Evolutionary conservation across 768 basidiomycete genomes (phyloP).

Genomic region (Trametopsis cervina): DNA sequence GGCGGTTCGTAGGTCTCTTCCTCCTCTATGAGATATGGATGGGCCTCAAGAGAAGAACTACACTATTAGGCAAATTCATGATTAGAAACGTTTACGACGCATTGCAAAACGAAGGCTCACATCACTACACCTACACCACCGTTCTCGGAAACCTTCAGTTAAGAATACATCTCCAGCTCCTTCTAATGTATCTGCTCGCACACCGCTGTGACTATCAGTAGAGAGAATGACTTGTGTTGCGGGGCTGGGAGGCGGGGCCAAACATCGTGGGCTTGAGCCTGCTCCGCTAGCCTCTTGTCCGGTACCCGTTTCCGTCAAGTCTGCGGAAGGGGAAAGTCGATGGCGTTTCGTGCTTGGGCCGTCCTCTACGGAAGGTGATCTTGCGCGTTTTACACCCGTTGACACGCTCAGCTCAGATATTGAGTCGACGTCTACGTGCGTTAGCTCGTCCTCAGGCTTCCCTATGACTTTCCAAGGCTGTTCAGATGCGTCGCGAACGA

Average conservation of each 20-base stretch:
- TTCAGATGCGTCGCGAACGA: slow-evolving; percentile 42
- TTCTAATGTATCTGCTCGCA: slow-evolving; percentile 22
- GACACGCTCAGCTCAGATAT: not conserved
- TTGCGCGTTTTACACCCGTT: slow-evolving; percentile 37
- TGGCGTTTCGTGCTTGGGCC: slow-evolving; percentile 35
- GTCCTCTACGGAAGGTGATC: slow-evolving; percentile 24
- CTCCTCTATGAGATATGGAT: slow-evolving; percentile 62
- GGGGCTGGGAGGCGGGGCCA: slow-evolving; percentile 46
- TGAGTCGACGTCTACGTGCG: slow-evolving; percentile 18
- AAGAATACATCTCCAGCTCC: slow-evolving; percentile 73
- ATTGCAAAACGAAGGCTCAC: slow-evolving; percentile 31
- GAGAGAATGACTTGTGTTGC: slow-evolving; percentile 39
- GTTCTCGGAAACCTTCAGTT: slow-evolving; percentile 60
- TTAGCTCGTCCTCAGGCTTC: slow-evolving; percentile 24
- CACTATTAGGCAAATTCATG: slow-evolving; percentile 51
- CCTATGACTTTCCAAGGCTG: slow-evolving; percentile 50
- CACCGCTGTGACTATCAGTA: not conserved
- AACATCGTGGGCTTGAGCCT: slow-evolving; percentile 31
- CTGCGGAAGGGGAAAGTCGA: slow-evolving; percentile 33
- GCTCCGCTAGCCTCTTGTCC: not conserved
- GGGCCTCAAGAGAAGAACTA: slow-evolving; percentile 41
- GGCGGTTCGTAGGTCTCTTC: slow-evolving; percentile 84
- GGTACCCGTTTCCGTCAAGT: no score
- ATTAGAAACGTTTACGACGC: not conserved
- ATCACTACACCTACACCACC: slow-evolving; percentile 71